Conservation (phyloP, 2,329 filamentous ascomycete genomes). For the Ploettnerulaceae sp. region DNA sequence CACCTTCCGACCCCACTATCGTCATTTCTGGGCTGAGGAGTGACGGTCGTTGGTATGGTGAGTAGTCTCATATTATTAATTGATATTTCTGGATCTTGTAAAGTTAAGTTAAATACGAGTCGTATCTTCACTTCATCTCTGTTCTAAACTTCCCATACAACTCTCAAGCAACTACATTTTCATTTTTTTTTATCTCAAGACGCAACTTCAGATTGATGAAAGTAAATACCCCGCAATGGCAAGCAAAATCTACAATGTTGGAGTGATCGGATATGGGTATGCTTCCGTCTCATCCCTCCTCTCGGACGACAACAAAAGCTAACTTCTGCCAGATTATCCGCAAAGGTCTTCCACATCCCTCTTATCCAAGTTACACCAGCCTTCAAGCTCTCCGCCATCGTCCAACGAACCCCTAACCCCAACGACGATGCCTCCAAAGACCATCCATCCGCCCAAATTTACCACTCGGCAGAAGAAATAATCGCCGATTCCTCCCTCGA, state of each 20-base stretch:
- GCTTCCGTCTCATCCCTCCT: background rate
- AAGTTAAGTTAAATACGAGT: too few relatives aligned
- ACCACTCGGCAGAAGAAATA: conserved; percentile 56
- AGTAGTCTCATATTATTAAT: background rate
- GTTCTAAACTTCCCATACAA: background rate
- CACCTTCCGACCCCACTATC: background rate
- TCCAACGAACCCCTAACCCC: conserved; percentile 65
- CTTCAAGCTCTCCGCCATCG: conserved; percentile 67
- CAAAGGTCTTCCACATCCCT: conserved; percentile 81
- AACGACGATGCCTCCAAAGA: conserved; percentile 64
- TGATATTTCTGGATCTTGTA: too few relatives aligned
- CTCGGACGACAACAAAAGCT: conserved; percentile 3
- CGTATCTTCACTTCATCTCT: too few relatives aligned
- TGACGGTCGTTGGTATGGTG: background rate
- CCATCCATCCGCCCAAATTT: conserved; percentile 60
- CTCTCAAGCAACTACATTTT: background rate
- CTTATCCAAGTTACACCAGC: conserved; percentile 61
- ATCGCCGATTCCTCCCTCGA: conserved; percentile 62
- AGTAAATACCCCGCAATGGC: conserved; percentile 20
- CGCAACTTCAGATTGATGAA: background rate
- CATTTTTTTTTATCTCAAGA: background rate
- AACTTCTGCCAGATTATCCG: conserved; percentile 44
- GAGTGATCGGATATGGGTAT: conserved; percentile 52
- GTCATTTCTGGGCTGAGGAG: background rate
- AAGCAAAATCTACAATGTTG: conserved; percentile 48